Percentiles rank a stretch among this genome's conserved stretches.
These are phyloP conservation scores for Triadica sebifera DNA, from an alignment of 345 rosid species.

Conservation along the genomic window DNA sequence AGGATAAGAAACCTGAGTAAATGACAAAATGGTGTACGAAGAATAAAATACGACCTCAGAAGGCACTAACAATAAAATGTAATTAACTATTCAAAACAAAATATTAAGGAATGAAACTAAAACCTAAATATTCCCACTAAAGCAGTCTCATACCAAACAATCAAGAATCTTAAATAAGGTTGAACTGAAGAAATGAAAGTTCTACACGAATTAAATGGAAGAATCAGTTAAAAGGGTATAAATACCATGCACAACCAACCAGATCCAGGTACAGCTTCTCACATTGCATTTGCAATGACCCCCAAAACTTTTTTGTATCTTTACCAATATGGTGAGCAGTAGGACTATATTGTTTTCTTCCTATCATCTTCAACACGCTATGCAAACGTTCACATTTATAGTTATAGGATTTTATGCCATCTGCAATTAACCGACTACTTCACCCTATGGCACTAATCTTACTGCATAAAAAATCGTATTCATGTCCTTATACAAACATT, in stretches of 20 bases:
- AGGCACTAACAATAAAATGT: not conserved
- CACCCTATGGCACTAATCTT: not conserved
- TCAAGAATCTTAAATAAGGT: not conserved
- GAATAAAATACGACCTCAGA: not conserved
- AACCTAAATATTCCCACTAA: not conserved
- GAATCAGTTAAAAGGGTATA: not conserved
- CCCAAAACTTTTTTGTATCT: not conserved
- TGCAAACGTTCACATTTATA: too few species aligned
- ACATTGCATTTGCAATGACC: not conserved
- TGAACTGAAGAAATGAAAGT: not conserved
- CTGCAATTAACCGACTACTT: too few species aligned
- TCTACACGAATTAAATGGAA: not conserved
- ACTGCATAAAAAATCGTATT: not conserved
- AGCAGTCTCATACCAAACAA: not conserved
- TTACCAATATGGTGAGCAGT: not conserved
- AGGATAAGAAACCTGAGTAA: too few species aligned
- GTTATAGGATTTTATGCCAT: too few species aligned
- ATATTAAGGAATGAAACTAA: not conserved
- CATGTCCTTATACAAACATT: not conserved
- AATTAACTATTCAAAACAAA: not conserved
- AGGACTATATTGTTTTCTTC: too few species aligned
- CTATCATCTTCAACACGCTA: too few species aligned
- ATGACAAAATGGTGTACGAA: too few species aligned
- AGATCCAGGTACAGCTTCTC: not conserved
- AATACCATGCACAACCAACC: not conserved